A percentile compares a stretch with the other conserved stretches of the same genome.
phyloP scores from a whole-genome alignment of 352 stramenopile species.

The Aphanomyces stellatus region DNA sequence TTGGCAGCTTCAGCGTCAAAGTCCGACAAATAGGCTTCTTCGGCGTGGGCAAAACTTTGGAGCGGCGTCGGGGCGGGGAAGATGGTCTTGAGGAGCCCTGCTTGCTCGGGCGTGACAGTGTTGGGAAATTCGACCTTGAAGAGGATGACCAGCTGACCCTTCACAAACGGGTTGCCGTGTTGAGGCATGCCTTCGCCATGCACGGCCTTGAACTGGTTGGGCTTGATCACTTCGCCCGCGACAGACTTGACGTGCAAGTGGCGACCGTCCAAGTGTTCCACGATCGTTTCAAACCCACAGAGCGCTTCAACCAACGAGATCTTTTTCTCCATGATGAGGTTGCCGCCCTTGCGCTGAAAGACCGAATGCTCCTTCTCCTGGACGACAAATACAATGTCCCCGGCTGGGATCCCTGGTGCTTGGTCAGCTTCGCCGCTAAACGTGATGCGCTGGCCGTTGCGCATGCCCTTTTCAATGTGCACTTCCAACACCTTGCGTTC shows the following conservation, averaged over 20 bases:
- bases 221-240: conserved; percentile 90
- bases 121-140: conserved; percentile 96
- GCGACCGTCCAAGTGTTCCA: conserved; percentile 90
- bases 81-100: conserved; percentile 55
- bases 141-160: conserved; percentile 97
- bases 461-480: conserved; percentile 98
- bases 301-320: conserved; percentile 93
- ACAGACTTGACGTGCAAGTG: conserved; percentile 89
- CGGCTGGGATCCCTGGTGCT: conserved; percentile 80
- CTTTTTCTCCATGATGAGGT: conserved; percentile 95
- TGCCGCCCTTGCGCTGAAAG: conserved; percentile 95
- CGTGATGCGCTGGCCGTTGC: conserved; percentile 95
- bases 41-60: conserved; percentile 37
- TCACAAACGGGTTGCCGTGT: conserved; percentile 96
- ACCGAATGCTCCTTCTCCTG: conserved; percentile 95
- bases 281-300: conserved; percentile 83
- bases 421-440: conserved; percentile 97
- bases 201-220: conserved; percentile 91
- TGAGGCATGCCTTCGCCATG: conserved; percentile 97
- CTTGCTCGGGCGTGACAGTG: conserved; percentile 77
- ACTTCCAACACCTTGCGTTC: conserved; percentile 98
- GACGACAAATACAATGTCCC: conserved; percentile 97
- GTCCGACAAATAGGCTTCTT: conserved; percentile 83
- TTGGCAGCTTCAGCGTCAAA: conserved; percentile 89
- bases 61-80: conserved; percentile 48